These are phyloP conservation scores for Gloeopeniophorella convolvens DNA, from an alignment of 768 basidiomycete species.

Conservation along the genomic window DNA sequence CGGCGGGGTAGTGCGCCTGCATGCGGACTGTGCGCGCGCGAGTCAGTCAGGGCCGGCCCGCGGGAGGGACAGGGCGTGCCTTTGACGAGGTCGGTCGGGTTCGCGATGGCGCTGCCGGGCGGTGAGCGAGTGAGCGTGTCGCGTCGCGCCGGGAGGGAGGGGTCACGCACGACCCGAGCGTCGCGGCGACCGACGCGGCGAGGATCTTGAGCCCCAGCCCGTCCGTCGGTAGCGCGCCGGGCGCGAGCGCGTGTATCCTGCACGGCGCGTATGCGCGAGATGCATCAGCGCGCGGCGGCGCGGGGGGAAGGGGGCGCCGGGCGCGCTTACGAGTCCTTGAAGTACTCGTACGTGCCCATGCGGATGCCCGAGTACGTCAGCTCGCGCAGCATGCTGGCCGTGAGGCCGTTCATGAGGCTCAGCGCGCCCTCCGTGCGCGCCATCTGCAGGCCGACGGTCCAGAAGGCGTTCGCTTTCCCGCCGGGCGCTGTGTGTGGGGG, in stretches of 20 bases:
- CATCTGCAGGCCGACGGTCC: constrained; percentile 31
- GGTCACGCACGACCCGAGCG: constrained; percentile 28
- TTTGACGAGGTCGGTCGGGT: constrained; percentile 33
- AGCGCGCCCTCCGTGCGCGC: constrained; percentile 28
- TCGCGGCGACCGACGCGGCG: constrained; percentile 28
- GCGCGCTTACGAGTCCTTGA: constrained; percentile 32
- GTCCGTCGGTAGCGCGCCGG: constrained; percentile 27
- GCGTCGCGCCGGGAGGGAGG: background rate
- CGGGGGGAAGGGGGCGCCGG: no score
- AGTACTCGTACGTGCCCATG: constrained; percentile 33
- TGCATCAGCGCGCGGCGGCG: background rate
- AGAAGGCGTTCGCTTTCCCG: constrained; percentile 27
- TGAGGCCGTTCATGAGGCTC: constrained; percentile 30
- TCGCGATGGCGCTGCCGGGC: constrained; percentile 27
- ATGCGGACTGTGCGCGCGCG: constrained; percentile 28
- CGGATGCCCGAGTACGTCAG: constrained; percentile 32
- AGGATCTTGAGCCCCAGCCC: constrained; percentile 30
- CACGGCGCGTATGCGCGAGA: background rate
- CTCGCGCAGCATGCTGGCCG: constrained; percentile 32
- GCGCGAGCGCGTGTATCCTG: constrained; percentile 24
- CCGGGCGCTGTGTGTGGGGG: constrained; percentile 23
- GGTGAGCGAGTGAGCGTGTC: background rate
- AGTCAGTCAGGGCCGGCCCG: background rate
- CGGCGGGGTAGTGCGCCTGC: constrained; percentile 32
- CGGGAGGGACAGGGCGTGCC: constrained; percentile 8